Conservation (phyloP, 2,329 filamentous ascomycete genomes). For the Reticulascus tulasneorum region DNA sequence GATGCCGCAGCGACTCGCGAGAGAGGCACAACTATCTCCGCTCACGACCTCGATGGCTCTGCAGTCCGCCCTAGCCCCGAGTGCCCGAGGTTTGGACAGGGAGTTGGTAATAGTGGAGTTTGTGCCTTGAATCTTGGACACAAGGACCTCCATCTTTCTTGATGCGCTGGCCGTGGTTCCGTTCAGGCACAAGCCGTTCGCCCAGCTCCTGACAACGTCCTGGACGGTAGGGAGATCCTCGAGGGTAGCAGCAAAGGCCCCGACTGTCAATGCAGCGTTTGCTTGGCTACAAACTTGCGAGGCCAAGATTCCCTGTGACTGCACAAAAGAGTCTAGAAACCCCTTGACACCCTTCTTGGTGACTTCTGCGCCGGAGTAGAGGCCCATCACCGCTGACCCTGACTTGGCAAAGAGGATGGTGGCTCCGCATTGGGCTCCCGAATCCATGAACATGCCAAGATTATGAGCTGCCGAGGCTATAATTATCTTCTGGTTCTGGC, state of each 20-base stretch:
- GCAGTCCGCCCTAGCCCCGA: conserved; percentile 14
- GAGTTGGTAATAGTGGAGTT: background rate
- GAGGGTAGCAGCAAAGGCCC: conserved; percentile 22
- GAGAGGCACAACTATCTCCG: conserved; percentile 30
- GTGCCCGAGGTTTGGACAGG: background rate
- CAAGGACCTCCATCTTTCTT: background rate
- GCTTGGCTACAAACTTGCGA: too few relatives aligned
- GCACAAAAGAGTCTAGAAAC: too few relatives aligned
- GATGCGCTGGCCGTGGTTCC: background rate
- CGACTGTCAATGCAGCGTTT: too few relatives aligned
- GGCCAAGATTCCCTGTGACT: too few relatives aligned
- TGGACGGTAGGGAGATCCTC: conserved; percentile 22
- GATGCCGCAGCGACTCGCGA: conserved; percentile 36
- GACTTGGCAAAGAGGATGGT: conserved; percentile 8
- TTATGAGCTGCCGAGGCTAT: too few relatives aligned
- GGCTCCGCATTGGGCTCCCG: too few relatives aligned
- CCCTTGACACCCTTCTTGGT: conserved; percentile 20
- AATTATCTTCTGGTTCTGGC: too few relatives aligned
- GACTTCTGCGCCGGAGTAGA: conserved; percentile 19
- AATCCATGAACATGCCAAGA: too few relatives aligned
- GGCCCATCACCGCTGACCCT: conserved; percentile 10
- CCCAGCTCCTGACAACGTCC: conserved; percentile 19
- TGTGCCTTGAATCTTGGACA: background rate
- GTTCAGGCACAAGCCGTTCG: conserved; percentile 5
- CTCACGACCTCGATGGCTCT: conserved; percentile 25